Base-by-base conservation (phyloP, 768 basidiomycete genomes). In the Lactifluus hygrophoroides region DNA sequence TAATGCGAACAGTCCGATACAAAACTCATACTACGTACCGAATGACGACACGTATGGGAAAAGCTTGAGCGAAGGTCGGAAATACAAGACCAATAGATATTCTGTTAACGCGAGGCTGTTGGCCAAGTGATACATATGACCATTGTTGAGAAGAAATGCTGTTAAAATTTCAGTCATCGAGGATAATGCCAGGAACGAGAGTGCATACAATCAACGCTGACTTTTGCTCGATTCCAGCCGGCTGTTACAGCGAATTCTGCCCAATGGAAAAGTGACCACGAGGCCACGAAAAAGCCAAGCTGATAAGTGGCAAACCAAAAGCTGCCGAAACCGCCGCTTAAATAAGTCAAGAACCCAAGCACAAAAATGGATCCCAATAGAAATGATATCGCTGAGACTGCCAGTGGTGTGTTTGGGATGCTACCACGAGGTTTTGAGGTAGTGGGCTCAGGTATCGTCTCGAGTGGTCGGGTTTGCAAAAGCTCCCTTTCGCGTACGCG, bases 141-240 rank as follows among this genome's bases (percentile, higher is more conserved):
- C 92, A 69, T 98, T 98, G 64, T 97, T 90, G 30, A 99, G 77
- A 5, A 99, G 78, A 71, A 91, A 99, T 0, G 96, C 96, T 99
- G 59, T 5, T 25, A 27, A 43, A 37, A 49, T 27, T 58, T 61
- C n/a, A n/a, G 65, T 53, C 42, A 16, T 16, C 25, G 10, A 17
- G 32, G 23, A 32, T 14, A n/a, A 21, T 51, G 34, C 48, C 32
- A 45, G 14, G 40, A 34, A 25, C 9, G 13, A 19, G 35, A 34
- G 14, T 38, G 78, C 92, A 76, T 69, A 95, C 96, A 97, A 68
- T 94, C 90, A 8, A 96, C 82, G 58, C 85, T 90, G 67, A 93
- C 88, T 73, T 94, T 96, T 52, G 88, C 86, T 40, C 86, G 74
- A 71, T 98, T 98, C 88, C 91, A 98, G 23, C 91, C 91, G 0